Evolutionary conservation across 371 early-diverging fungal genomes (phyloP).

Genomic region (Mortierella sp.): DNA sequence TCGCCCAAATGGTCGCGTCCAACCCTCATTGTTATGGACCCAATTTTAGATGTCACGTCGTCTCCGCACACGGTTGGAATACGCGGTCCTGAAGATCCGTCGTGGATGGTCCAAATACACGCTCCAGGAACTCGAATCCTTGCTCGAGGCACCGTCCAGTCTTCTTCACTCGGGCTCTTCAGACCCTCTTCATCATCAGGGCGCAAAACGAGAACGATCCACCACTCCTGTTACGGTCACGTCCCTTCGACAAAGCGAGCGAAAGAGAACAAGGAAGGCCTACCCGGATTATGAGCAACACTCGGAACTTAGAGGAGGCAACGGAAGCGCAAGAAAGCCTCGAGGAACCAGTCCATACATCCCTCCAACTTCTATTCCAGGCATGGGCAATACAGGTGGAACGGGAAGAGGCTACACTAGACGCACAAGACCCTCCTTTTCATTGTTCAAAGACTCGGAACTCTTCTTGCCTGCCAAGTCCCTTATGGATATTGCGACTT

Average conservation of each 20-base stretch:
- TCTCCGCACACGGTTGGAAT: slow-evolving; percentile 43
- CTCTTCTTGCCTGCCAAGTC: slow-evolving; percentile 45
- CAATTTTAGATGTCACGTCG: slow-evolving; percentile 25
- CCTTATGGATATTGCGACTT: slow-evolving; percentile 42
- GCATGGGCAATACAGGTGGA: not conserved
- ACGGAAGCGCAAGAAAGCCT: not conserved
- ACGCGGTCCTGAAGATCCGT: slow-evolving; percentile 47
- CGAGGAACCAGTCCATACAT: not conserved
- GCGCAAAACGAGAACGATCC: not conserved
- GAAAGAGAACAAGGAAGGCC: slow-evolving; percentile 18
- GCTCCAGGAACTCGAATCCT: slow-evolving; percentile 41
- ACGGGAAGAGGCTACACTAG: not conserved
- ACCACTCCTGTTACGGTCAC: not conserved
- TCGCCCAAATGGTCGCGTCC: too few species aligned
- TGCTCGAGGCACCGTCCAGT: slow-evolving; percentile 13
- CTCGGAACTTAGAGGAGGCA: slow-evolving; percentile 5
- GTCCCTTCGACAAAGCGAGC: slow-evolving; percentile 28
- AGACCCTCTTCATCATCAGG: slow-evolving; percentile 2
- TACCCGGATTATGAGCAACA: slow-evolving; percentile 30
- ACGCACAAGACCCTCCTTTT: slow-evolving; percentile 27
- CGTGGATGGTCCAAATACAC: slow-evolving; percentile 52
- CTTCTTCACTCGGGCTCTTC: slow-evolving; percentile 7
- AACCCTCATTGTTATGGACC: too few species aligned
- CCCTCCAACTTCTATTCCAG: too few species aligned
- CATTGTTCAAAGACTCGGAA: slow-evolving; percentile 47